A percentile compares a stretch with the other conserved stretches of the same genome.
These are phyloP conservation scores for Castanea sativa DNA, from an alignment of 306 rosid genomes.

Conservation along the genomic window DNA sequence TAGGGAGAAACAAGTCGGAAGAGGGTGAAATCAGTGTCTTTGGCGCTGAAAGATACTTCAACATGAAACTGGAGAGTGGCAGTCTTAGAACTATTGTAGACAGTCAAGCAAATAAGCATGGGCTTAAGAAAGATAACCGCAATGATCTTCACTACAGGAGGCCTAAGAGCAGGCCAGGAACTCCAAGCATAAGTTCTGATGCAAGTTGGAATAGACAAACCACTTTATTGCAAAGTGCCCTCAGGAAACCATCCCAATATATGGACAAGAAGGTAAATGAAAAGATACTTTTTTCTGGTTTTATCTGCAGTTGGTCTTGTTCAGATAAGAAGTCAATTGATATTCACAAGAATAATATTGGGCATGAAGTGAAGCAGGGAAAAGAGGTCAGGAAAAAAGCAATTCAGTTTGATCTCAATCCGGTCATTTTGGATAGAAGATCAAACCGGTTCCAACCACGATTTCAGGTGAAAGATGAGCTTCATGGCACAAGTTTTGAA, in stretches of 20 bases:
- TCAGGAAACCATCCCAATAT: slow-evolving; percentile 24
- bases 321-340: slow-evolving; percentile 36
- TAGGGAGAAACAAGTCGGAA: slow-evolving; percentile 11
- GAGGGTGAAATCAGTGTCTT: slow-evolving; percentile 45
- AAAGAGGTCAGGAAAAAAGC: slow-evolving; percentile 12
- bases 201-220: slow-evolving; percentile 39
- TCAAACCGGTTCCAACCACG: slow-evolving; percentile 11
- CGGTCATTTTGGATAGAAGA: slow-evolving; percentile 13
- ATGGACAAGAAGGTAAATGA: slow-evolving; percentile 24
- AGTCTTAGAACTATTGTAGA: slow-evolving; percentile 1
- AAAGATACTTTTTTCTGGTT: slow-evolving; percentile 20
- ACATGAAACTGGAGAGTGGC: slow-evolving; percentile 26
- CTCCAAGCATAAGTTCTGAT: slow-evolving; percentile 43
- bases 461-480: neutral
- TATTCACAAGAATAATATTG: slow-evolving; percentile 9
- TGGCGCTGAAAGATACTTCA: slow-evolving; percentile 51
- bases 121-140: slow-evolving; percentile 14
- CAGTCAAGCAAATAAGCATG: neutral
- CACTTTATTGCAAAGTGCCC: slow-evolving; percentile 8
- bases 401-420: slow-evolving; percentile 8
- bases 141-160: slow-evolving; percentile 10
- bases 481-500: neutral
- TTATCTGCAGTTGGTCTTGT: slow-evolving; percentile 44
- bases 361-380: neutral
- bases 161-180: slow-evolving; percentile 29